phyloP scores from a whole-genome alignment of 2,329 filamentous ascomycete species.

The Pseudocercospora fuligena region DNA sequence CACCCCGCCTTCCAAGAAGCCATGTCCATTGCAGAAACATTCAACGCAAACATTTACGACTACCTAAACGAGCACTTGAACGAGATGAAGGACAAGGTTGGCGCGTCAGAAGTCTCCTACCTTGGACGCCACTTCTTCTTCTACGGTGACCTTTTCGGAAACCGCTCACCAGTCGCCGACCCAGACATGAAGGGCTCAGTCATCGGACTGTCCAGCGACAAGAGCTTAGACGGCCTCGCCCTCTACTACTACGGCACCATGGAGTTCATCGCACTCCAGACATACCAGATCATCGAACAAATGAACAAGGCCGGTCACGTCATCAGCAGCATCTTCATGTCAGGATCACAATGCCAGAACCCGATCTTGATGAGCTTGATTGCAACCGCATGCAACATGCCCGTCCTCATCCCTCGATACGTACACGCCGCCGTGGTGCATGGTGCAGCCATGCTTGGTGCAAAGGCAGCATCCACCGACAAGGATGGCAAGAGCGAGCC shows the following conservation, averaged over 20 bases:
- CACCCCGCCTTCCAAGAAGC: conserved; percentile 89
- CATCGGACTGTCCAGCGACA: conserved; percentile 85
- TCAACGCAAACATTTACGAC: conserved; percentile 90
- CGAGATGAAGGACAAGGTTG: conserved; percentile 70
- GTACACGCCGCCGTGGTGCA: conserved; percentile 95
- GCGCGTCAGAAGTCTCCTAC: conserved; percentile 79
- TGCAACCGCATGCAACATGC: conserved; percentile 87
- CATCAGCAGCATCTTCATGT: conserved; percentile 97
- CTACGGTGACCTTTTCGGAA: conserved; percentile 97
- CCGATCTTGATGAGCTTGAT: conserved; percentile 88
- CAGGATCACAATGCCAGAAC: conserved; percentile 96
- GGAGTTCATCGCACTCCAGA: conserved; percentile 98
- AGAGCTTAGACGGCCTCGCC: conserved; percentile 82
- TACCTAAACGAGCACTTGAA: conserved; percentile 88
- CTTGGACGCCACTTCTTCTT: conserved; percentile 96
- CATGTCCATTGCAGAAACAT: conserved; percentile 75
- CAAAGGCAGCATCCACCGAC: conserved; percentile 89
- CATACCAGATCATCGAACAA: conserved; percentile 87
- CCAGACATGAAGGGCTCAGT: conserved; percentile 89
- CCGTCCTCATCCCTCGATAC: conserved; percentile 90
- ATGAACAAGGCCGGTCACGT: conserved; percentile 91
- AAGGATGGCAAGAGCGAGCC: conserved; percentile 78
- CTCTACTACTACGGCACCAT: conserved; percentile 94
- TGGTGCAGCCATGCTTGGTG: conserved; percentile 97
- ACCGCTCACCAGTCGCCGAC: conserved; percentile 91